Evolutionary conservation across 805 yeast genomes (phyloP).

Genomic region (Barnettozyma sucrosica): DNA sequence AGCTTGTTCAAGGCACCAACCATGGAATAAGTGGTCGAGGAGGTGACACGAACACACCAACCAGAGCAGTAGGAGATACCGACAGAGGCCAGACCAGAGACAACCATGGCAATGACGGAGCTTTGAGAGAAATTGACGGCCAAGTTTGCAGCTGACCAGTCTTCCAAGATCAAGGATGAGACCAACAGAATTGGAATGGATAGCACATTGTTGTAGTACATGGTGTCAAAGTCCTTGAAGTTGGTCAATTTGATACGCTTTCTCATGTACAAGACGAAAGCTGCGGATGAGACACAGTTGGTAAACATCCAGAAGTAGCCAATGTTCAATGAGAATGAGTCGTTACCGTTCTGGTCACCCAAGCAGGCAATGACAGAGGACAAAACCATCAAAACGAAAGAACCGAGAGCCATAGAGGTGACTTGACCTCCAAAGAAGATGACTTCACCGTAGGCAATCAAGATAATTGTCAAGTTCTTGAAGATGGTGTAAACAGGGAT

Average conservation of each 20-base stretch:
- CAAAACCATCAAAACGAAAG: constrained; percentile 87
- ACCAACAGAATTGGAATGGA: constrained; percentile 84
- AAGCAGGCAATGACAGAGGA: constrained; percentile 95
- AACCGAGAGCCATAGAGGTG: constrained; percentile 81
- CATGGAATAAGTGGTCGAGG: constrained; percentile 98
- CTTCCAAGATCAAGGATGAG: constrained; percentile 76
- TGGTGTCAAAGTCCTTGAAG: constrained; percentile 95
- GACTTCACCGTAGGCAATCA: constrained; percentile 98
- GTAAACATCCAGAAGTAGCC: constrained; percentile 97
- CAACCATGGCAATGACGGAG: constrained; percentile 73
- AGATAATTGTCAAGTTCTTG: constrained; percentile 93
- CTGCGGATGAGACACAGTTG: constrained; percentile 91
- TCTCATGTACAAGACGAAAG: constrained; percentile 92
- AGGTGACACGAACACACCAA: constrained; percentile 99
- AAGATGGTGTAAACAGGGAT: constrained; percentile 97
- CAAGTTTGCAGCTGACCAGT: constrained; percentile 85
- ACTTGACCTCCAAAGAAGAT: constrained; percentile 94
- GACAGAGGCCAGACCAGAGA: constrained; percentile 91
- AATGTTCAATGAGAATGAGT: constrained; percentile 39
- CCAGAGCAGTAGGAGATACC: constrained; percentile 99
- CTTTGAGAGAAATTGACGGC: constrained; percentile 67
- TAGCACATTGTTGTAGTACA: constrained; percentile 94
- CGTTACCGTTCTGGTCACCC: constrained; percentile 54
- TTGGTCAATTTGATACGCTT: constrained; percentile 96
- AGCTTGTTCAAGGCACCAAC: constrained; percentile 98